Evolutionary conservation across 2,329 filamentous ascomycete species (phyloP), one percentile per base, ranked within the genome.

Genomic region (Peltaster fructicola): DNA sequence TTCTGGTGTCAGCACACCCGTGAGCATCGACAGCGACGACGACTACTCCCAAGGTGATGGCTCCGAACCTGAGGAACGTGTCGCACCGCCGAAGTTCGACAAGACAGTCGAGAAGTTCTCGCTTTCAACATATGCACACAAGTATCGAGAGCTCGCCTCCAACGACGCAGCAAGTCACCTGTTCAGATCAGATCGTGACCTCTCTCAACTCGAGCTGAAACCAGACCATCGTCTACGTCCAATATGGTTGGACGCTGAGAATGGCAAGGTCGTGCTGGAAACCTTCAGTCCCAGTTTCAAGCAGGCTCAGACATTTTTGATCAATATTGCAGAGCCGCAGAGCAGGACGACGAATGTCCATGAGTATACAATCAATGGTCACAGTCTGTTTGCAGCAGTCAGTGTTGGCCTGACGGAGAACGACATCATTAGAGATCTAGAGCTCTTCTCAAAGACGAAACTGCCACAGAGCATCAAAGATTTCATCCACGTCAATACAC

Each of bases 331-430:
- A 34, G 85, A 98, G 55, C 88, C 85, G 10, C 62, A 85, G 30
- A 93, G 84, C 17, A 72, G 85, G 31, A 85, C 88, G 30, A 77
- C 73, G 4, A 85, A 82, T 44, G 68, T 95, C 35, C 88, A 95
- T 57, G 85, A 98, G 53, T 95, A 95, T 52, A 68, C 73, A 28
- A 65, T 98, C 41, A 93, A 82, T 2, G 73, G 78, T 13, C 84
- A 95, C 53, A 92, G 81, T 52, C 61, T 98, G 26, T 93, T 95
- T 52, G 85, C 88, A 15, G 88, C 88, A 19, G 80, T 95, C 4
- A 92, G 82, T 5, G 82, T 95, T 30, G 88, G 88, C n/a, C 57
- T 95, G 31, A 74, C 79, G 25, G 80, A 81, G 11, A 63, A 76
- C 25, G 84, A 95, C 49, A 93, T 95, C 35, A 81, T 95, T 40